A percentile compares a stretch with the other conserved stretches of the same genome.
Conservation (phyloP, 2,329 filamentous ascomycete species). For the Apiospora saccharicola region DNA sequence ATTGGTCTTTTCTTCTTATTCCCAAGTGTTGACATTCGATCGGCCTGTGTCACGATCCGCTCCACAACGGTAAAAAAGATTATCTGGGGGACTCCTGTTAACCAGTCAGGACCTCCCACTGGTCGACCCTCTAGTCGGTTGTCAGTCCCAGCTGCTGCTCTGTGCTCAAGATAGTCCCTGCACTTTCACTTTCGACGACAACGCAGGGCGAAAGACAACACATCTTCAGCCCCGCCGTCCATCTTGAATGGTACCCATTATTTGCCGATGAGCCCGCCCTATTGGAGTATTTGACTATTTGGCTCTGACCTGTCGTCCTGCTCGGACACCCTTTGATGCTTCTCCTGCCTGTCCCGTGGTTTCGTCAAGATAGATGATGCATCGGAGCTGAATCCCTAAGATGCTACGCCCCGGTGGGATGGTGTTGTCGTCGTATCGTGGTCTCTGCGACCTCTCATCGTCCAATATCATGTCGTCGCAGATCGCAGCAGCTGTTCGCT, state of each 20-base stretch:
- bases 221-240: constrained; percentile 11
- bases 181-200: constrained; percentile 1
- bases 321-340: neutral
- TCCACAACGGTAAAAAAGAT: neutral
- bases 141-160: constrained; percentile 16
- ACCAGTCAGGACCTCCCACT: constrained; percentile 6
- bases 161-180: constrained; percentile 12
- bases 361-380: constrained; percentile 19
- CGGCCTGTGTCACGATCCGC: constrained; percentile 16
- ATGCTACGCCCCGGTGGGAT: constrained; percentile 30
- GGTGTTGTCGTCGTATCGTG: constrained; percentile 34
- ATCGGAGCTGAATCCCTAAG: constrained; percentile 3
- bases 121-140: constrained; percentile 9
- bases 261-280: constrained; percentile 4
- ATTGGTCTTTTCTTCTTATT: constrained; percentile 1
- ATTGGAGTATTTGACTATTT: neutral
- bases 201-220: constrained; percentile 14
- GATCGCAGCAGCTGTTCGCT: constrained; percentile 35
- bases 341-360: neutral
- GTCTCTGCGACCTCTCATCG: constrained; percentile 25
- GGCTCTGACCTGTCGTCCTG: constrained; percentile 14
- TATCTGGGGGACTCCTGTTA: neutral
- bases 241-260: neutral
- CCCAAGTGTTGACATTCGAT: constrained; percentile 6
- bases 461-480: constrained; percentile 24